phyloP scores from a whole-genome alignment of 1,139 yeast species.

The Diutina neorugosa region DNA sequence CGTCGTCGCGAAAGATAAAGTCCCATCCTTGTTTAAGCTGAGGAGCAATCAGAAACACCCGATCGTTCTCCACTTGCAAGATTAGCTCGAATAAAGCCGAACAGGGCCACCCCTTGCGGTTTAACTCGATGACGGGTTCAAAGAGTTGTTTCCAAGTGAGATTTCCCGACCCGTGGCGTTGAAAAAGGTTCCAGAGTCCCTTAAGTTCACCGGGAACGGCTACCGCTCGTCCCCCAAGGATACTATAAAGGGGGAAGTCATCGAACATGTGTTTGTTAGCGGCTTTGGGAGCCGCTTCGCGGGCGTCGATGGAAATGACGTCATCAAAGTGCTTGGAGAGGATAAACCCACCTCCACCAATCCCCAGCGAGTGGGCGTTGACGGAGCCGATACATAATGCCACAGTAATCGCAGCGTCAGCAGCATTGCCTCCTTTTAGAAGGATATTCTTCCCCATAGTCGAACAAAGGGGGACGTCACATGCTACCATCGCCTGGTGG shows the following conservation, averaged over 20 bases:
- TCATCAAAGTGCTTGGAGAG: constrained; percentile 36
- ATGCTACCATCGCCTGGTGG: constrained; percentile 54
- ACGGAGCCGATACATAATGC: constrained; percentile 81
- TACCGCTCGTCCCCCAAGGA: constrained; percentile 73
- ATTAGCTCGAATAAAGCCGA: constrained; percentile 18
- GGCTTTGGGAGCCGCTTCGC: constrained; percentile 72
- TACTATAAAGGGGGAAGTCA: constrained; percentile 30
- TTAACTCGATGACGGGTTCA: constrained; percentile 61
- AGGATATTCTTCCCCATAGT: constrained; percentile 53
- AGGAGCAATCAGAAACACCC: constrained; percentile 20
- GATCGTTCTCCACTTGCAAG: constrained; percentile 12
- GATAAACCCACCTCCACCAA: constrained; percentile 87
- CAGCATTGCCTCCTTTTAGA: constrained; percentile 61
- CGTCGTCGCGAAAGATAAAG: constrained; percentile 13
- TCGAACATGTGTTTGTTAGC: constrained; percentile 60
- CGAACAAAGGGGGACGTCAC: constrained; percentile 67
- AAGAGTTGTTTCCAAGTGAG: constrained; percentile 64
- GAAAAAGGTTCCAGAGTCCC: constrained; percentile 56
- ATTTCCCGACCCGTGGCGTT: constrained; percentile 56
- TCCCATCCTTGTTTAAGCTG: constrained; percentile 6
- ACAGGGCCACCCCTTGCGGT: constrained; percentile 56
- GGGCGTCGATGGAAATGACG: constrained; percentile 63
- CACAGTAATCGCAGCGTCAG: constrained; percentile 86
- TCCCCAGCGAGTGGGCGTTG: constrained; percentile 76
- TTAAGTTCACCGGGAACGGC: constrained; percentile 86